phyloP scores from a whole-genome alignment of 1,284 basidiomycete species.

The Sporisorium iseilematis-ciliati region DNA sequence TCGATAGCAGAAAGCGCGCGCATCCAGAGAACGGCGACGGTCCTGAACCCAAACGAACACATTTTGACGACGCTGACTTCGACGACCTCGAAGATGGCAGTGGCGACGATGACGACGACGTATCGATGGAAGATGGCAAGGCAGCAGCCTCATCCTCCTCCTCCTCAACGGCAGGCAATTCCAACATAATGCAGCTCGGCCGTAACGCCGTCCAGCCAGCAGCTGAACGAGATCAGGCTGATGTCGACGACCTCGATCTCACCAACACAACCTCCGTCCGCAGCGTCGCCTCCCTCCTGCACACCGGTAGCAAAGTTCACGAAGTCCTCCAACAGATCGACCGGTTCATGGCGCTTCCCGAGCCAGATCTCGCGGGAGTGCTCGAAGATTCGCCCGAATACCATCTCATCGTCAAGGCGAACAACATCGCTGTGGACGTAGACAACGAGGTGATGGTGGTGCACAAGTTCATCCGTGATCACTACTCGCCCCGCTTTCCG shows the following conservation, averaged over 20 bases:
- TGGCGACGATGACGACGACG: conserved; percentile 40
- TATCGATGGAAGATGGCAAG: conserved; percentile 15
- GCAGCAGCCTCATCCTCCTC: conserved; percentile 22
- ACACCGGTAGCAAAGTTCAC: conserved; percentile 80
- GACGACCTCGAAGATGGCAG: conserved; percentile 53
- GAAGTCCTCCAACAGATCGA: conserved; percentile 85
- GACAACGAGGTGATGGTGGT: conserved; percentile 98
- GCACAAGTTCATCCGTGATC: conserved; percentile 99
- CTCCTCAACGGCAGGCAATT: conserved; percentile 2
- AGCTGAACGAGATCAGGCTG: conserved; percentile 90
- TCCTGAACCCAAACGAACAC: conserved; percentile 61
- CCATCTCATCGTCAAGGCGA: conserved; percentile 93
- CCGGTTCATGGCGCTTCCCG: conserved; percentile 82
- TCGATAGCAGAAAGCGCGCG: conserved; percentile 71
- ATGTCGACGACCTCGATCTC: conserved; percentile 91
- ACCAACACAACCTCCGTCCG: conserved; percentile 85
- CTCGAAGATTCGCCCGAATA: conserved; percentile 96
- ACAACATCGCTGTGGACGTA: conserved; percentile 97
- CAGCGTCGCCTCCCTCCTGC: conserved; percentile 88
- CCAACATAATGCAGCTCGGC: conserved; percentile 72
- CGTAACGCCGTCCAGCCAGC: conserved; percentile 91
- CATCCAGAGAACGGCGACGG: conserved; percentile 72
- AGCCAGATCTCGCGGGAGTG: conserved; percentile 79
- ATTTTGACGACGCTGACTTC: conserved; percentile 59
- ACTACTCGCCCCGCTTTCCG: conserved; percentile 94